A percentile compares a stretch with the other conserved stretches of the same genome.
Conservation (phyloP, 768 basidiomycete species). For the Russula ochroleuca region DNA sequence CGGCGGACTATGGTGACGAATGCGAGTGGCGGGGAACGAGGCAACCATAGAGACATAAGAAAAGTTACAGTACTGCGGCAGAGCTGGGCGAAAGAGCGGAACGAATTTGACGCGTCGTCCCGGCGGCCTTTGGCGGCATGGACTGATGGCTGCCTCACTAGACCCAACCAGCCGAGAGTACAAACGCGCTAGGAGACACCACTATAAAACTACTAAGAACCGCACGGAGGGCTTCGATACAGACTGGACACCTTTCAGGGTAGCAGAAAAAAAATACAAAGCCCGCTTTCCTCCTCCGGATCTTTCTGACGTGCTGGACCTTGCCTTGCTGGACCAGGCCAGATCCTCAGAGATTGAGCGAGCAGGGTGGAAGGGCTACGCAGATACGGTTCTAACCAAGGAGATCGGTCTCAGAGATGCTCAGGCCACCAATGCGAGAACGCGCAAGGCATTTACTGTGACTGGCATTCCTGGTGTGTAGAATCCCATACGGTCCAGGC, state of each 20-base stretch:
- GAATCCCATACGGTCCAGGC: background rate
- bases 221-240: conserved; percentile 43
- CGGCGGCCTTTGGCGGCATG: background rate
- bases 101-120: background rate
- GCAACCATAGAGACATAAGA: conserved; percentile 74
- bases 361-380: conserved; percentile 47
- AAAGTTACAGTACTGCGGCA: conserved; percentile 1
- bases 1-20: conserved; percentile 37
- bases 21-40: conserved; percentile 47
- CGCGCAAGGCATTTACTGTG: conserved; percentile 43
- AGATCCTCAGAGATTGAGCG: conserved; percentile 41
- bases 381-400: conserved; percentile 37
- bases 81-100: background rate
- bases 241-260: conserved; percentile 71
- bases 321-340: conserved; percentile 44
- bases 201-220: conserved; percentile 57
- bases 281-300: conserved; percentile 74
- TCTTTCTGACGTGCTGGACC: conserved; percentile 63
- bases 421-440: conserved; percentile 2
- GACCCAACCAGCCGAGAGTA: conserved; percentile 49
- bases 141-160: conserved; percentile 30
- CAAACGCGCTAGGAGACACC: conserved; percentile 55
- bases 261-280: conserved; percentile 78
- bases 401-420: conserved; percentile 33
- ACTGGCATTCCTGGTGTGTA: conserved; percentile 47